Evolutionary conservation across 129 eudicot genomes (phyloP), one percentile per base, ranked within the genome.

Genomic region (Tanacetum coccineum): DNA sequence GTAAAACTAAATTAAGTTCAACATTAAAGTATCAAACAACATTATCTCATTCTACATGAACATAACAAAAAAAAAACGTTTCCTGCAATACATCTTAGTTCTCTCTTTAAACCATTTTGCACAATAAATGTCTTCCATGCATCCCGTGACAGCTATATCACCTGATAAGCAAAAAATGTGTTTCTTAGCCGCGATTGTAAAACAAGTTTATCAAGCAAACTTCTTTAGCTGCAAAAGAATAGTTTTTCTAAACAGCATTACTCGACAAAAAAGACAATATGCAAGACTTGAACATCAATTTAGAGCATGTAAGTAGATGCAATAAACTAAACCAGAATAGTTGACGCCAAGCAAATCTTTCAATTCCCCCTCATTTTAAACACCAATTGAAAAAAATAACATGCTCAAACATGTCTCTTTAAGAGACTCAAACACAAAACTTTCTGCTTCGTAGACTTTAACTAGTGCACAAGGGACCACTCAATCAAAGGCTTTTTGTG

Each of bases 41-140:
- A 70, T 74, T 7, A 25, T 63, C 47, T 68, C 67, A 56, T 74
- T 64, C 73, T 57, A 70, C 63, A 20, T 39, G 36, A 56, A 58
- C 55, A 40, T 8, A 46, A 71, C 20, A 62, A 26, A 57, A 49
- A 46, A 48, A 70, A 74, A 74, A 49, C 18, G 65, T 36, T 62
- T 59, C 79, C 76, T 79, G 74, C 70, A 74, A 44, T 49, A 49
- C 83, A 79, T 49, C 54, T 63, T 18, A 36, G 3, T 50, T 42
- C 48, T 63, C 72, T 48, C 47, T 45, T 64, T 44, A 19, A 74
- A 66, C 61, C 67, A 51, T 51, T 64, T 22, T 44, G 68, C 72
- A 48, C 61, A 9, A 19, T 25, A 15, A 70, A 45, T 42, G 3
- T 30, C 74, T 57, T 64, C 66, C 78, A 19, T 64, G 59, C 66